These are phyloP conservation scores for Ophiocytium majus DNA, from an alignment of 352 stramenopile genomes.

Conservation along the genomic window DNA sequence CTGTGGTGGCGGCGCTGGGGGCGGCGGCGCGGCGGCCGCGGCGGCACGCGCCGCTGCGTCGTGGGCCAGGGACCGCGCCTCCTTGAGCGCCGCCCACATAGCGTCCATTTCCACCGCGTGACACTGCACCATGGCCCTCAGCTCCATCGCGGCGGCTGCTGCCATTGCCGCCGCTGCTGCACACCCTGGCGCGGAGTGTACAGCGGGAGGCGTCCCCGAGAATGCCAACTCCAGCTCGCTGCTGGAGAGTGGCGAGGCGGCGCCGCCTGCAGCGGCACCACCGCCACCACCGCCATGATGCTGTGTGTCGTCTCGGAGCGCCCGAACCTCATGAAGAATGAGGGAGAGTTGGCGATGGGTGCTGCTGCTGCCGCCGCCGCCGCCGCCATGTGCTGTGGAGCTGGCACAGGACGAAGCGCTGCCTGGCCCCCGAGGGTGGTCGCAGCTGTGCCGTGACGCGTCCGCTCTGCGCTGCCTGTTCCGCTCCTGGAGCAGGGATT, in stretches of 20 bases:
- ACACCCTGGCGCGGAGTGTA: too few species aligned
- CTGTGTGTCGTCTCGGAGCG: neutral
- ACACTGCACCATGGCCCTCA: neutral
- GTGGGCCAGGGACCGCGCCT: neutral
- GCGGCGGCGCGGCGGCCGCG: too few species aligned
- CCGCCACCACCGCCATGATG: too few species aligned
- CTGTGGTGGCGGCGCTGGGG: neutral
- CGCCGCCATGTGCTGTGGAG: neutral
- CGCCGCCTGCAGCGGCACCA: too few species aligned
- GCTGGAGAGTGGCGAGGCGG: neutral
- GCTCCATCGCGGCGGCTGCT: neutral
- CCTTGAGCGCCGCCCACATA: neutral
- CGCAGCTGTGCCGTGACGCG: neutral
- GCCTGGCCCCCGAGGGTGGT: neutral
- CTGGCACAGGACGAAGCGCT: neutral
- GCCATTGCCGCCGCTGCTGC: neutral
- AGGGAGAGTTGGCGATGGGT: neutral
- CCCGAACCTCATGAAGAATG: neutral
- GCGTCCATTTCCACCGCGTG: neutral
- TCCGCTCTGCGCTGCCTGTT: neutral
- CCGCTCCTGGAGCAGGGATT: neutral
- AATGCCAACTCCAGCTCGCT: neutral
- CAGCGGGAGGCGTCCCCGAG: too few species aligned
- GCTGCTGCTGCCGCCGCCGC: too few species aligned
- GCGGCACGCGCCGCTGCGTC: neutral